Evolutionary conservation across 129 eudicot genomes (phyloP).

Genomic region (Flaveria trinervia): DNA sequence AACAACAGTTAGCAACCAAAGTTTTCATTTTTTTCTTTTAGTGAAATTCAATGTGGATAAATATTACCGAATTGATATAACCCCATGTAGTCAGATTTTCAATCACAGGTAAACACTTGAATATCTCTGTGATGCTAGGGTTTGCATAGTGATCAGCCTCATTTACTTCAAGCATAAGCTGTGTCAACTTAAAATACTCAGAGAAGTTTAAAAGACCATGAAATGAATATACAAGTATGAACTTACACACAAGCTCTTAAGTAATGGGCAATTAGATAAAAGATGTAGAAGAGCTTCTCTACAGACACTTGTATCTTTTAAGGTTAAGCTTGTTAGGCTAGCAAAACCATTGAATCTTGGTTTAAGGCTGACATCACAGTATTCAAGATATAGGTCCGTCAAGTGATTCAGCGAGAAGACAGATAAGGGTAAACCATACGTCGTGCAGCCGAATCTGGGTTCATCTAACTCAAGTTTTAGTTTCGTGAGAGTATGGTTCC

Average conservation of each 20-base stretch:
- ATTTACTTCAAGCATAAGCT: neutral
- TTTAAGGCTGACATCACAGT: neutral
- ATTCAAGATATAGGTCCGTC: neutral
- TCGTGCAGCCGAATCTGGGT: no score
- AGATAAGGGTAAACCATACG: neutral
- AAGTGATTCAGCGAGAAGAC: neutral
- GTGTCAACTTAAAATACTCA: neutral
- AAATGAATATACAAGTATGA: neutral
- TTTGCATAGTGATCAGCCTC: no score
- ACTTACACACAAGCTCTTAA: slow-evolving; percentile 9
- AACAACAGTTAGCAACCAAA: neutral
- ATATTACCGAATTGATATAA: neutral
- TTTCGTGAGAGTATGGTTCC: neutral
- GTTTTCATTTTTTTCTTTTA: neutral
- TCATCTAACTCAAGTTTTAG: neutral
- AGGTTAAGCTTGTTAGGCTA: slow-evolving; percentile 11
- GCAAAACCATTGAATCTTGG: neutral
- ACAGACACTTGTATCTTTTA: neutral
- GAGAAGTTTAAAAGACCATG: neutral
- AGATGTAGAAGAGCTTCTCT: neutral
- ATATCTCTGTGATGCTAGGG: neutral
- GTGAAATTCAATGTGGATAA: neutral
- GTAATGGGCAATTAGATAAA: neutral
- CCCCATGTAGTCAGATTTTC: neutral
- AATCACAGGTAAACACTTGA: slow-evolving; percentile 14